Percentiles rank a stretch among this genome's conserved stretches.
Conservation (phyloP, 1,284 basidiomycete genomes). For the Ceratobasidium theobromae region DNA sequence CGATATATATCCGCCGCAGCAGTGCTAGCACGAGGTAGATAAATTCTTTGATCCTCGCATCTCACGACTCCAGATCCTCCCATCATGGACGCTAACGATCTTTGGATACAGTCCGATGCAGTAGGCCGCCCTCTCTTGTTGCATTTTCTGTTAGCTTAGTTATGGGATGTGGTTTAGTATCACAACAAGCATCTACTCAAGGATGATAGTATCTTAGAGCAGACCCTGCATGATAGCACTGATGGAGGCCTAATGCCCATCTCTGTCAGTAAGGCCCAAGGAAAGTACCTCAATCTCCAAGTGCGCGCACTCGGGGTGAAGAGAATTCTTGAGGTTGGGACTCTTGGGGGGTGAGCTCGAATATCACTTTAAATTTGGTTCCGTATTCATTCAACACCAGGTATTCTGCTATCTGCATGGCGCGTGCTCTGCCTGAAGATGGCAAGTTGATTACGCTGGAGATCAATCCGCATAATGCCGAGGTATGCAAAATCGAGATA, state of each 20-base stretch:
- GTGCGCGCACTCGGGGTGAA: conserved; percentile 54
- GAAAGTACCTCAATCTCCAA: conserved; percentile 57
- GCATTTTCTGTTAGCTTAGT: not conserved
- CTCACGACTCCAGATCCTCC: not conserved
- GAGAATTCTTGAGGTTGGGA: conserved; percentile 60
- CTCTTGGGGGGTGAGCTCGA: conserved; percentile 56
- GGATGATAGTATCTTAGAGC: conserved; percentile 51
- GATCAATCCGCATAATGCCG: conserved; percentile 51
- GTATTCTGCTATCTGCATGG: conserved; percentile 63
- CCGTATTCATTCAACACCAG: conserved; percentile 41
- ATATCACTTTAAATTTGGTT: not conserved
- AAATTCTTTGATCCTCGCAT: not conserved
- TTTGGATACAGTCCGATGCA: not conserved
- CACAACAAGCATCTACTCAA: conserved; percentile 58
- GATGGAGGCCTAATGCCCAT: conserved; percentile 55
- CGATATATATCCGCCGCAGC: not conserved
- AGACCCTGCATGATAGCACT: conserved; percentile 48
- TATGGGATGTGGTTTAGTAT: conserved; percentile 42
- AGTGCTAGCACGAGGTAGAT: not conserved
- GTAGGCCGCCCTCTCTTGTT: too few relatives aligned
- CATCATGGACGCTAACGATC: not conserved
- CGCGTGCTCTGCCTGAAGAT: conserved; percentile 55
- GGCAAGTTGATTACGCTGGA: conserved; percentile 57
- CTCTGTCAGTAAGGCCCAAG: conserved; percentile 57
- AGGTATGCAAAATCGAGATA: conserved; percentile 43